These are phyloP conservation scores for Coniosporium tulheliwenetii DNA, from an alignment of 2,329 filamentous ascomycete genomes.

Conservation along the genomic window DNA sequence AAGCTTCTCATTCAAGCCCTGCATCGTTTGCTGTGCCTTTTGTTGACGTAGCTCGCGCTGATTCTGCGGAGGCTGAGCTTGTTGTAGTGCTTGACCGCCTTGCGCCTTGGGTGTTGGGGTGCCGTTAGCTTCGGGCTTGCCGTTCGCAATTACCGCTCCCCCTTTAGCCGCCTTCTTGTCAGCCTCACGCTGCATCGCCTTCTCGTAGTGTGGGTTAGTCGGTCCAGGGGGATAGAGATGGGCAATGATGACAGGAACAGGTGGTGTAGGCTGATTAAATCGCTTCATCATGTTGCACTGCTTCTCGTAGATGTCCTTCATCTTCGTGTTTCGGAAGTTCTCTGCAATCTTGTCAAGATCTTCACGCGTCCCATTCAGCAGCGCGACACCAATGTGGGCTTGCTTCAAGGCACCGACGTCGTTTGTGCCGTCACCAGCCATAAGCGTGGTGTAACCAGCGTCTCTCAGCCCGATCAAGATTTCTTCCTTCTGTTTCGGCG, in stretches of 20 bases:
- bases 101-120: slow-evolving; percentile 2
- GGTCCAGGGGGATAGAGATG: slow-evolving; percentile 88
- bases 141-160: slow-evolving; percentile 20
- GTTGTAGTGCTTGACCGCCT: slow-evolving; percentile 43
- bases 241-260: slow-evolving; percentile 80
- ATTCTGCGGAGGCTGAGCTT: slow-evolving; percentile 32
- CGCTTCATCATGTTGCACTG: slow-evolving; percentile 80
- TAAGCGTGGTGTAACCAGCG: slow-evolving; percentile 92
- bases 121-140: slow-evolving; percentile 32
- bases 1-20: slow-evolving; percentile 71
- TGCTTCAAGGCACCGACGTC: slow-evolving; percentile 97
- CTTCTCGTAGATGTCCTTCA: slow-evolving; percentile 99
- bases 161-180: slow-evolving; percentile 55
- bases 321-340: slow-evolving; percentile 84
- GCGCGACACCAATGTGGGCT: slow-evolving; percentile 88
- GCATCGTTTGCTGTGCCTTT: slow-evolving; percentile 53
- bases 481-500: slow-evolving; percentile 96
- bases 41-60: slow-evolving; percentile 34
- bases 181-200: slow-evolving; percentile 77
- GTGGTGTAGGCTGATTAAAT: slow-evolving; percentile 88
- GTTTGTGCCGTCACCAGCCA: slow-evolving; percentile 97
- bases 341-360: slow-evolving; percentile 86
- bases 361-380: slow-evolving; percentile 86
- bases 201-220: slow-evolving; percentile 83
- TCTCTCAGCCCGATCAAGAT: slow-evolving; percentile 95